Conservation (phyloP, 495 filamentous ascomycete genomes). For the Aspergillus steynii region DNA sequence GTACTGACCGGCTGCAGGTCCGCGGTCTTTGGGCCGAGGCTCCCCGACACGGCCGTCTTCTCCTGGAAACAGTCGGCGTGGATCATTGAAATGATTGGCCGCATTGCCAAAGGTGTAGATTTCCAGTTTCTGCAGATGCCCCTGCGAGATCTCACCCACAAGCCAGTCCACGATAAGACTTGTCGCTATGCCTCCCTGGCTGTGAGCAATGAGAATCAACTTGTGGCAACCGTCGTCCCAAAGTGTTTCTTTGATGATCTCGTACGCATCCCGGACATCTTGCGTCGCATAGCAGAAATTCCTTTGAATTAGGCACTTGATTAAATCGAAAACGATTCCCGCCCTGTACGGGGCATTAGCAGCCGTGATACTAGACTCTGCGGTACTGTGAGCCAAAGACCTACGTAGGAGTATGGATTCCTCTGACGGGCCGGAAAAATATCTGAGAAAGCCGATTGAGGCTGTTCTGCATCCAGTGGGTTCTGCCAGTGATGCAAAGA, state of each 20-base stretch:
- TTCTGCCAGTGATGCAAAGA: constrained; percentile 18
- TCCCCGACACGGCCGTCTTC: not conserved
- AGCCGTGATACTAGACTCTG: not conserved
- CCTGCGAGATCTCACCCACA: constrained; percentile 69
- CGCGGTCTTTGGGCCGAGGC: not conserved
- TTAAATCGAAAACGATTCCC: constrained; percentile 71
- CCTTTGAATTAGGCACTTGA: constrained; percentile 77
- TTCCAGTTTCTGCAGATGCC: constrained; percentile 68
- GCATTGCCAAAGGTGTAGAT: constrained; percentile 86
- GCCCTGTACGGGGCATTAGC: constrained; percentile 14
- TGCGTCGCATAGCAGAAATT: constrained; percentile 70
- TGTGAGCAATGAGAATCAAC: constrained; percentile 77
- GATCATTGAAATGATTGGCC: constrained; percentile 88
- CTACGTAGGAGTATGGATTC: constrained; percentile 81
- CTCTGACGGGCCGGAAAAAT: constrained; percentile 71
- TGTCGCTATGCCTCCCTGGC: constrained; percentile 79
- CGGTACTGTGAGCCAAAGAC: constrained; percentile 1
- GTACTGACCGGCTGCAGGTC: not conserved
- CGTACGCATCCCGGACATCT: constrained; percentile 58
- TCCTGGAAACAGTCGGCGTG: constrained; percentile 35
- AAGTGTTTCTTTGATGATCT: constrained; percentile 29
- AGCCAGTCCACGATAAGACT: constrained; percentile 77
- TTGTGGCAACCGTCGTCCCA: constrained; percentile 57
- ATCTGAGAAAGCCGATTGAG: constrained; percentile 70
- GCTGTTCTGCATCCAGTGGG: constrained; percentile 60